Evolutionary conservation across 768 basidiomycete genomes (phyloP), one percentile per base, ranked within the genome.

Genomic region (Pleurotus ostreatus): DNA sequence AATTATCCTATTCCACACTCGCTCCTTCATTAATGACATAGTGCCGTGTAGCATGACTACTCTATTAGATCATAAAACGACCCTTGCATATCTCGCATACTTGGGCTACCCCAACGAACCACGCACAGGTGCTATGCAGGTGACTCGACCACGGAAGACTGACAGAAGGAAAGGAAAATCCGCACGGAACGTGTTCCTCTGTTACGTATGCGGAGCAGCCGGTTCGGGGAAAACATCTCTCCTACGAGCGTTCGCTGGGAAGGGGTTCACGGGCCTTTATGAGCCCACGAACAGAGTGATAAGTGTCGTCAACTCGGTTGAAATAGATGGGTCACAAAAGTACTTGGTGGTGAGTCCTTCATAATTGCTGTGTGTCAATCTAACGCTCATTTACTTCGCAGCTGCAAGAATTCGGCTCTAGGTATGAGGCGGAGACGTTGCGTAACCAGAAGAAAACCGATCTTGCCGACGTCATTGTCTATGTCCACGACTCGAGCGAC

Each of bases 381-480:
- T 16, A 34, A 16, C 5, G 16, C n/a, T 39, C 9, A 22, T 22
- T 45, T 40, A 25, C 41, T 46, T 45, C 57, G 26, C 63, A 97
- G 96, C 73, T 99, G 47, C 96, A 98, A 78, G 96, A 99, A 65
- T 98, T 98, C 67, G 96, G 96, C 13, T 94, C 92, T 40, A 89
- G 88, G 68, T 97, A 96, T 63, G 96, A 99, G 71, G 80, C 90
- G 0, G 96, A 98, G 70, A 87, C 84, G 8, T 74, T 98, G 56
- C 83, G 94, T 59, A 93, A 88, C 69, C 78, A 85, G 39, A 96
- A 93, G 76, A 97, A 94, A 74, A 85, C 87, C 30, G 95, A 97
- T 68, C 73, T 91, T 45, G 92, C 92, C 16, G 96, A 99, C 71
- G 92, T 98, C 41, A 90, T 98, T 59, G 82, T 95, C 60, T 98